Evolutionary conservation across 2,329 filamentous ascomycete species (phyloP).

Genomic region (Fusarium compactum): DNA sequence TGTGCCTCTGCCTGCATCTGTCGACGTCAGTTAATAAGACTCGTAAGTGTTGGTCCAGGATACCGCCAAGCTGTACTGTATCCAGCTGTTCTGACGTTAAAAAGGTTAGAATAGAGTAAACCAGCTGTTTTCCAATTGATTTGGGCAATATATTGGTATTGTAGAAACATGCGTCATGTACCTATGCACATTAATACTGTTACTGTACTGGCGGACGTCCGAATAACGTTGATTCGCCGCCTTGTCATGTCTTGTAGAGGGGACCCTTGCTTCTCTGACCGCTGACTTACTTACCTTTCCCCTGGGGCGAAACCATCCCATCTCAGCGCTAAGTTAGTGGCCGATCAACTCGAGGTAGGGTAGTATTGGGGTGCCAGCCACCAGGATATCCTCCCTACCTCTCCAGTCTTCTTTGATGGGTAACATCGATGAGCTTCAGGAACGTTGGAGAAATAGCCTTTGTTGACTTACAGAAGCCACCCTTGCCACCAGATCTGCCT

Average conservation of each 20-base stretch:
- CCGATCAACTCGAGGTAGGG: constrained; percentile 17
- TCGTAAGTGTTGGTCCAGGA: not conserved
- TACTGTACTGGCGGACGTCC: not conserved
- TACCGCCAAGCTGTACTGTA: not conserved
- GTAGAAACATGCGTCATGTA: not conserved
- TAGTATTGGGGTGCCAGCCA: constrained; percentile 24
- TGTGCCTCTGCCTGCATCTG: not conserved
- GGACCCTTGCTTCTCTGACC: not conserved
- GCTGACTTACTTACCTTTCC: not conserved
- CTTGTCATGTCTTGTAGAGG: not conserved
- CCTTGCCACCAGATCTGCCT: not conserved
- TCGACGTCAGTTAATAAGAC: not conserved
- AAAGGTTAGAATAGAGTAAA: not conserved
- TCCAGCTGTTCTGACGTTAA: not conserved
- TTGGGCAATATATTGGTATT: not conserved
- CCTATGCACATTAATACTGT: not conserved
- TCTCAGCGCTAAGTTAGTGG: constrained; percentile 9
- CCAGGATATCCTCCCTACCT: constrained; percentile 7
- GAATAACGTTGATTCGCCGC: not conserved
- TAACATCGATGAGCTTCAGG: not conserved
- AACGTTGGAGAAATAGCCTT: not conserved
- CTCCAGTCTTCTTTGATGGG: not conserved
- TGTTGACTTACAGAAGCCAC: not conserved
- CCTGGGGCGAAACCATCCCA: not conserved
- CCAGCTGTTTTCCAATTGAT: not conserved